A percentile compares a stretch with the other conserved stretches of the same genome.
phyloP scores from a whole-genome alignment of 1,284 basidiomycete species.

The Megacollybia platyphylla region DNA sequence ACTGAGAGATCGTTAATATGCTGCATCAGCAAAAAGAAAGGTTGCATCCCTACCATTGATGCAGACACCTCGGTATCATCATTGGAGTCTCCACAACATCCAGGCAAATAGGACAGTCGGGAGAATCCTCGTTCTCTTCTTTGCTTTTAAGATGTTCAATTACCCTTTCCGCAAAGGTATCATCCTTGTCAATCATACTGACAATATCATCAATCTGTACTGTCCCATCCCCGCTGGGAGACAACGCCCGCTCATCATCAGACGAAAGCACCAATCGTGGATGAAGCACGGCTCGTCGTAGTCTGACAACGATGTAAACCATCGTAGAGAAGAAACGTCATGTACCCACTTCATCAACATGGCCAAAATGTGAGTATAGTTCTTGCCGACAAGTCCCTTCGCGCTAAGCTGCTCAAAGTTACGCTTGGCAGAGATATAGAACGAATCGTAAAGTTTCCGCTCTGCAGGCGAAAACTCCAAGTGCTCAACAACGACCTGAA shows the following conservation, averaged over 20 bases:
- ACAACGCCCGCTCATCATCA: slow-evolving; percentile 28
- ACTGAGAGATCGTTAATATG: slow-evolving; percentile 19
- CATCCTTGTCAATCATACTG: slow-evolving; percentile 41
- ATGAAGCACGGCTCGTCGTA: slow-evolving; percentile 81
- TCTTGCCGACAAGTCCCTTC: slow-evolving; percentile 69
- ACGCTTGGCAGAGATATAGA: slow-evolving; percentile 54
- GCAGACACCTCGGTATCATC: slow-evolving; percentile 70
- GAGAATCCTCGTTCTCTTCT: slow-evolving; percentile 24
- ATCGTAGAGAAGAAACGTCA: neutral
- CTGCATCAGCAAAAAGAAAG: neutral
- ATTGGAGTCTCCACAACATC: slow-evolving; percentile 58
- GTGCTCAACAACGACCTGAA: slow-evolving; percentile 48
- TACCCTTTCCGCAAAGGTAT: slow-evolving; percentile 40
- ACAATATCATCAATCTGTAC: slow-evolving; percentile 57
- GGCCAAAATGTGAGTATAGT: slow-evolving; percentile 83
- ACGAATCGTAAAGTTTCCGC: slow-evolving; percentile 70
- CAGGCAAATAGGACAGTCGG: slow-evolving; percentile 78
- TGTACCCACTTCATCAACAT: slow-evolving; percentile 73
- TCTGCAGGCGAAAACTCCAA: slow-evolving; percentile 71
- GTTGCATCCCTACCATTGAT: slow-evolving; percentile 47
- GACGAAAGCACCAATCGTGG: slow-evolving; percentile 60
- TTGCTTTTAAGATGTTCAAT: slow-evolving; percentile 10
- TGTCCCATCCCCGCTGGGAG: slow-evolving; percentile 26
- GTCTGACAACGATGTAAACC: slow-evolving; percentile 22
- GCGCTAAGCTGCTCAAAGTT: slow-evolving; percentile 69